A percentile compares a stretch with the other conserved stretches of the same genome.
These are phyloP conservation scores for Plasmodium falciparum DNA, from an alignment of 169 alveolate genomes.

Conservation along the genomic window DNA sequence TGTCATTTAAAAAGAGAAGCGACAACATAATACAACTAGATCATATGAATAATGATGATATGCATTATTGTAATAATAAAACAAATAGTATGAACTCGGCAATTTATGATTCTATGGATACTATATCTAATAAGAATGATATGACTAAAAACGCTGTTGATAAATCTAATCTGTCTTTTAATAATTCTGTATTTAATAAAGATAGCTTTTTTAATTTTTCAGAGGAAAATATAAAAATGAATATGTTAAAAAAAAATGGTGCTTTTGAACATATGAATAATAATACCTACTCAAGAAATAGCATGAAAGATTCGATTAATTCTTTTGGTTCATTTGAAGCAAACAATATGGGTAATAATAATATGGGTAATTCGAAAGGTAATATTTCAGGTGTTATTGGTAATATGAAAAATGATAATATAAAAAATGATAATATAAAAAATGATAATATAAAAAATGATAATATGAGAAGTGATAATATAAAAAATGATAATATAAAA, in stretches of 20 bases:
- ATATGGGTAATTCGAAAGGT: too few relatives aligned
- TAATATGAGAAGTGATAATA: too few relatives aligned
- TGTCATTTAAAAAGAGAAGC: slow-evolving; percentile 11
- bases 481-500: too few relatives aligned
- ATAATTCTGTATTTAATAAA: slow-evolving; percentile 4
- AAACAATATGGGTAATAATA: neutral
- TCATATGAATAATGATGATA: slow-evolving; percentile 10
- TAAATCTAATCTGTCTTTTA: slow-evolving; percentile 4
- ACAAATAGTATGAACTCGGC: slow-evolving; percentile 9
- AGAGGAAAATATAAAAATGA: slow-evolving; percentile 32
- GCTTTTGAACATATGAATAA: neutral
- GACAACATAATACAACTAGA: slow-evolving; percentile 1
- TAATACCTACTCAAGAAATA: neutral
- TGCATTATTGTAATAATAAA: neutral
- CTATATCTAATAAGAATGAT: slow-evolving; percentile 15
- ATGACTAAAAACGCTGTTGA: neutral
- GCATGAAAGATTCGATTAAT: slow-evolving; percentile 7
- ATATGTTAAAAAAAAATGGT: neutral
- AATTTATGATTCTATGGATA: slow-evolving; percentile 37
- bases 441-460: neutral
- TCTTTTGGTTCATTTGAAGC: slow-evolving; percentile 22
- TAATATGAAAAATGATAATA: neutral
- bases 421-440: neutral
- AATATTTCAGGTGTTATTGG: neutral
- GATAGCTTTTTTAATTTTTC: slow-evolving; percentile 11